phyloP scores from a whole-genome alignment of 1,284 basidiomycete genomes.

The Fistulinella cinereoalba region DNA sequence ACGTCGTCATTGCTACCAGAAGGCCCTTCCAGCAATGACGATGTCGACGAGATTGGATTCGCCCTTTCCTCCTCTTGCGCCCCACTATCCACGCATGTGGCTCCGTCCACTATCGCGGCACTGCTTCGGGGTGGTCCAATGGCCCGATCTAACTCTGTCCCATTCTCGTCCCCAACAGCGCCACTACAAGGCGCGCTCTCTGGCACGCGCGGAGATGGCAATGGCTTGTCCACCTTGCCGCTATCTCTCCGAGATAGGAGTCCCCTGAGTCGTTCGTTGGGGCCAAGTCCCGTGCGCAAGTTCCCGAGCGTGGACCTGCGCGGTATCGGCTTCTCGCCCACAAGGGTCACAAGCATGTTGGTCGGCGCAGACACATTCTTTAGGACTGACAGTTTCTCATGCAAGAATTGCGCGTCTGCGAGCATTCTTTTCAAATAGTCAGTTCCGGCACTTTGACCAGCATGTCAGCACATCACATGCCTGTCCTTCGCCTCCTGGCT shows the following conservation, averaged over 20 bases:
- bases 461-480: constrained; percentile 41
- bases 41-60: constrained; percentile 8
- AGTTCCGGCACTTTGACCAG: constrained; percentile 6
- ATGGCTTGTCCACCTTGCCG: constrained; percentile 27
- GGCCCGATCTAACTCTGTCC: constrained; percentile 17
- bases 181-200: constrained; percentile 4
- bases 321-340: constrained; percentile 66
- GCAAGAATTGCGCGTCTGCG: constrained; percentile 74
- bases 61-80: constrained; percentile 3
- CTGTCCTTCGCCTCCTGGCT: constrained; percentile 79
- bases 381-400: constrained; percentile 68
- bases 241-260: constrained; percentile 31
- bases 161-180: constrained; percentile 7
- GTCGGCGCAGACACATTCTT: constrained; percentile 67
- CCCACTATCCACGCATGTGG: constrained; percentile 6
- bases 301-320: constrained; percentile 30
- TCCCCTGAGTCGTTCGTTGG: constrained; percentile 36
- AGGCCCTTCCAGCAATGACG: constrained; percentile 3
- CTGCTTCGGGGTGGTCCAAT: constrained; percentile 15
- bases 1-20: constrained; percentile 13
- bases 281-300: constrained; percentile 19
- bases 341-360: constrained; percentile 77
- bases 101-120: constrained; percentile 8
- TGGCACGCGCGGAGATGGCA: constrained; percentile 17
- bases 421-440: constrained; percentile 53